These are phyloP conservation scores for Globisporangium megalacanthum DNA, from an alignment of 352 stramenopile species.

Conservation along the genomic window DNA sequence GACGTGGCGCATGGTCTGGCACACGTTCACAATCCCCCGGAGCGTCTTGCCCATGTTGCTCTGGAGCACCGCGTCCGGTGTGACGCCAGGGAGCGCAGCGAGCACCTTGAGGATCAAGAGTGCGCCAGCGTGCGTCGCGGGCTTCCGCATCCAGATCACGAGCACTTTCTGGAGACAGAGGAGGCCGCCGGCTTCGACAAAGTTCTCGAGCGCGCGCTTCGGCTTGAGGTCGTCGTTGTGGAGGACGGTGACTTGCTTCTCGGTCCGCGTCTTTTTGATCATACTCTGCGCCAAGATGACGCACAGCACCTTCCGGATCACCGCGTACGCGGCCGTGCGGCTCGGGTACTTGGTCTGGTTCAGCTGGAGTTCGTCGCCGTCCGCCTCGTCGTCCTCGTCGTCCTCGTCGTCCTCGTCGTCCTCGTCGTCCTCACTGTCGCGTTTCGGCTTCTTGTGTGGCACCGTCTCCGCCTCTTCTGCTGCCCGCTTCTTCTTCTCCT, in stretches of 20 bases:
- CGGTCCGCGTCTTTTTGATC: slow-evolving; percentile 32
- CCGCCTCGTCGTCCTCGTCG: slow-evolving; percentile 11
- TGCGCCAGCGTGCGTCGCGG: slow-evolving; percentile 32
- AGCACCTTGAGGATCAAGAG: slow-evolving; percentile 58
- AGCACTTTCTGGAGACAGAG: slow-evolving; percentile 44
- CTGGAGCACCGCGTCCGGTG: slow-evolving; percentile 37
- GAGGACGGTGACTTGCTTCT: slow-evolving; percentile 52
- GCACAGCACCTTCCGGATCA: slow-evolving; percentile 40
- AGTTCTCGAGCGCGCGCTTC: slow-evolving; percentile 47
- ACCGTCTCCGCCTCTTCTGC: not conserved
- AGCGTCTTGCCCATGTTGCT: slow-evolving; percentile 58
- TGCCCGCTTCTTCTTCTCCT: not conserved
- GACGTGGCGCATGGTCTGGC: slow-evolving; percentile 29
- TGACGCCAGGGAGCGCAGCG: slow-evolving; percentile 46
- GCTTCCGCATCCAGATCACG: slow-evolving; percentile 41
- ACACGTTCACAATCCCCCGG: slow-evolving; percentile 35
- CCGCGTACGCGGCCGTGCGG: slow-evolving; percentile 35
- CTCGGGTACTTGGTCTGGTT: slow-evolving; percentile 44
- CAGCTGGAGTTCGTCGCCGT: slow-evolving; percentile 20
- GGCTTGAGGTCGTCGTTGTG: slow-evolving; percentile 62
- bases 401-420: slow-evolving; percentile 13
- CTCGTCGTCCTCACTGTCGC: slow-evolving; percentile 9
- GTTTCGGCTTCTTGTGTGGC: slow-evolving; percentile 17
- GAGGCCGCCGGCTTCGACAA: slow-evolving; percentile 60
- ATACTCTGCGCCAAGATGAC: slow-evolving; percentile 51